Percentiles rank a stretch among this genome's conserved stretches.
Evolutionary conservation across 1,284 basidiomycete species (phyloP).

Genomic region (Hypsizygus ulmarius): DNA sequence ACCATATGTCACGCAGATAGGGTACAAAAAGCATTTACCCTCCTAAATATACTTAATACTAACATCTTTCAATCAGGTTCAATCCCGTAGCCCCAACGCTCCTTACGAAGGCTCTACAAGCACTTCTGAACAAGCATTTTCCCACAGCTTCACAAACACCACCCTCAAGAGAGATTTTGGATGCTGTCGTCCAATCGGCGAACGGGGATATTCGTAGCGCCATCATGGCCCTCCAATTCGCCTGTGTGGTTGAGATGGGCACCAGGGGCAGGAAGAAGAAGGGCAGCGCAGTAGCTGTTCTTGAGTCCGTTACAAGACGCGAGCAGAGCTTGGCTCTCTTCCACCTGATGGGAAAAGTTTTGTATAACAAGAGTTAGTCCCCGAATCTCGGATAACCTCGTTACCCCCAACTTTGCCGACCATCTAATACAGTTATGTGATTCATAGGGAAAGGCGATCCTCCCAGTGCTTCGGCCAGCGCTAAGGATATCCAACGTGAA

Average conservation of each 20-base stretch:
- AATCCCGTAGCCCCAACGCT: constrained; percentile 89
- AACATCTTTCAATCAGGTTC: constrained; percentile 54
- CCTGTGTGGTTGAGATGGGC: constrained; percentile 45
- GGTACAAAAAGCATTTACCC: constrained; percentile 42
- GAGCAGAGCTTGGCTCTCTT: constrained; percentile 90
- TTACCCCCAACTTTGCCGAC: too few relatives aligned
- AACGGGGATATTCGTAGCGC: constrained; percentile 93
- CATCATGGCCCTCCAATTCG: constrained; percentile 89
- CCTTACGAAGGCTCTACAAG: constrained; percentile 75
- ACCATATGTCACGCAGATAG: constrained; percentile 71
- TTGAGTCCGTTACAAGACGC: constrained; percentile 75
- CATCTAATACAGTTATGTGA: constrained; percentile 1
- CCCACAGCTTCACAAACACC: constrained; percentile 25
- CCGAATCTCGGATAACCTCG: background rate
- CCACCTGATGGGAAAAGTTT: constrained; percentile 88
- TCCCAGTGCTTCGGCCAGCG: constrained; percentile 46
- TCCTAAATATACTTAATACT: background rate
- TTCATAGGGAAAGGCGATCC: constrained; percentile 70
- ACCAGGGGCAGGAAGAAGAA: constrained; percentile 34
- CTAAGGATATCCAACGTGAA: constrained; percentile 57
- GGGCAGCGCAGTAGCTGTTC: constrained; percentile 30
- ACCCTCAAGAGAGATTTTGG: constrained; percentile 64
- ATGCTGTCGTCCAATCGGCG: constrained; percentile 74
- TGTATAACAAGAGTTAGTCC: constrained; percentile 89
- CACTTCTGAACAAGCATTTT: constrained; percentile 55